These are phyloP conservation scores for Mariannaea sp. DNA, from an alignment of 2,329 filamentous ascomycete species.

Conservation along the genomic window DNA sequence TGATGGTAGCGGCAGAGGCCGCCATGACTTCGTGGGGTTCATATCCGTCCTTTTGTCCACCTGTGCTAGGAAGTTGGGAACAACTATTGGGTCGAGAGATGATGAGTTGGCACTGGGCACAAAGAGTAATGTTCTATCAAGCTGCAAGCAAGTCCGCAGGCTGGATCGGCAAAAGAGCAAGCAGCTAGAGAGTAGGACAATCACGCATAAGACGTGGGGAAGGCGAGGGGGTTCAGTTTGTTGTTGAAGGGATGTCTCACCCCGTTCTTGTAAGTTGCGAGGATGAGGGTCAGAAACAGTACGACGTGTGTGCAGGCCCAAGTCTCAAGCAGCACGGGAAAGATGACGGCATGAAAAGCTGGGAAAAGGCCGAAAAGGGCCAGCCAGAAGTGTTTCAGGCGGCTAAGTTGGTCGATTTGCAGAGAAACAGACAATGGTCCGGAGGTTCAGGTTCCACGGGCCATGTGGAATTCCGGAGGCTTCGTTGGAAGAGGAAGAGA, in stretches of 20 bases:
- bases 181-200: neutral
- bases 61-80: too few species aligned
- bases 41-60: slow-evolving; percentile 39
- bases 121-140: neutral
- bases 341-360: slow-evolving; percentile 13
- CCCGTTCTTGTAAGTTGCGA: neutral
- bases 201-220: neutral
- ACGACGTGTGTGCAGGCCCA: slow-evolving; percentile 1
- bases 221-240: neutral
- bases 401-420: neutral
- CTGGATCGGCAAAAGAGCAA: neutral
- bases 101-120: too few species aligned
- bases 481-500: slow-evolving; percentile 12
- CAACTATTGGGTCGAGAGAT: neutral
- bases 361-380: slow-evolving; percentile 5
- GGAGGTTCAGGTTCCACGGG: slow-evolving; percentile 23
- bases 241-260: neutral
- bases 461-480: slow-evolving; percentile 21
- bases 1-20: slow-evolving; percentile 49
- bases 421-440: slow-evolving; percentile 2
- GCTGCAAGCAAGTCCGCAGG: neutral
- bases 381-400: slow-evolving; percentile 15
- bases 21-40: slow-evolving; percentile 49
- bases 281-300: neutral
- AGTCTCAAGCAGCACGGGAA: slow-evolving; percentile 8